Conservation (phyloP, 1,139 yeast genomes). For the Kurtzmaniella quercitrusa region DNA sequence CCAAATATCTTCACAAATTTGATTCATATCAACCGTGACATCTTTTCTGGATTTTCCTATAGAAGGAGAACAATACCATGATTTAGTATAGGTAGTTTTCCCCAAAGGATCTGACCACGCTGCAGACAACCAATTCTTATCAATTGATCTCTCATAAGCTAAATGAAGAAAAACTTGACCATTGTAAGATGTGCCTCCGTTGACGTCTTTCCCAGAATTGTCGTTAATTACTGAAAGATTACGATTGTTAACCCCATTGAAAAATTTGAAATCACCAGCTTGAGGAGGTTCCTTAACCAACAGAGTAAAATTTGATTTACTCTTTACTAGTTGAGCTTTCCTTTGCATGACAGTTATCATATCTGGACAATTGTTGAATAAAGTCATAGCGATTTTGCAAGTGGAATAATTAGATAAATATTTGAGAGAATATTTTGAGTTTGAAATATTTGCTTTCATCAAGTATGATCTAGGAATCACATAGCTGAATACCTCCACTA, state of each 20-base stretch:
- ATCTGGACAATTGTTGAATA: slow-evolving; percentile 59
- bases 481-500: slow-evolving; percentile 48
- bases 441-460: slow-evolving; percentile 31
- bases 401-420: slow-evolving; percentile 47
- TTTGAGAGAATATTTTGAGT: slow-evolving; percentile 31
- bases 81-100: slow-evolving; percentile 53
- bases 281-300: slow-evolving; percentile 45
- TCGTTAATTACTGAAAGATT: slow-evolving; percentile 1
- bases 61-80: slow-evolving; percentile 54
- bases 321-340: slow-evolving; percentile 2
- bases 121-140: slow-evolving; percentile 79
- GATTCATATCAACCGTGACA: slow-evolving; percentile 21
- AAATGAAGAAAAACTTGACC: slow-evolving; percentile 81
- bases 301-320: slow-evolving; percentile 19
- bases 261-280: slow-evolving; percentile 49
- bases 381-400: slow-evolving; percentile 50
- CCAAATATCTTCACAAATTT: slow-evolving; percentile 39
- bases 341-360: slow-evolving; percentile 8
- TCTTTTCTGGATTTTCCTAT: slow-evolving; percentile 10
- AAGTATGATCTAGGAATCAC: slow-evolving; percentile 51
- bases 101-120: slow-evolving; percentile 92
- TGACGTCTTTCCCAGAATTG: slow-evolving; percentile 1
- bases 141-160: slow-evolving; percentile 79
- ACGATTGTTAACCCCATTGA: slow-evolving; percentile 21
- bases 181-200: slow-evolving; percentile 13